These are phyloP conservation scores for Sanghuangporus sanghuang DNA, from an alignment of 1,284 basidiomycete genomes.

Conservation along the genomic window DNA sequence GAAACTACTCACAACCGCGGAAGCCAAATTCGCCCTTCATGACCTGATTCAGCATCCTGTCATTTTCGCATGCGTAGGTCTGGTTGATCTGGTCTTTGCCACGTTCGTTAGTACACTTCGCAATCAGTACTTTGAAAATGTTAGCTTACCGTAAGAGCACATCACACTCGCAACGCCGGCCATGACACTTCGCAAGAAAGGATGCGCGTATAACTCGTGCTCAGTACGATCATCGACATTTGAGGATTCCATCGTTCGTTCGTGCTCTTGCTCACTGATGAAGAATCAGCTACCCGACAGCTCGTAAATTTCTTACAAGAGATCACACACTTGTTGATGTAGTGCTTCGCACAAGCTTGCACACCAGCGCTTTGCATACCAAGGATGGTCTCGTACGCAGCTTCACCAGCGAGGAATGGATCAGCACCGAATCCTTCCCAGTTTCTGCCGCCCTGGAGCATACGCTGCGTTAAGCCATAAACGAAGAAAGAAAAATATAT, in stretches of 20 bases:
- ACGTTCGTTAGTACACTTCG: not conserved
- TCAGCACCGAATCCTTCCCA: conserved; percentile 85
- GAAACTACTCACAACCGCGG: conserved; percentile 52
- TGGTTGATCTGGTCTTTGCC: conserved; percentile 60
- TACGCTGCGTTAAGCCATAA: no score
- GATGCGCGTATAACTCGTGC: conserved; percentile 69
- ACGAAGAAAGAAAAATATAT: conserved; percentile 32
- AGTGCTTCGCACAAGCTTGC: conserved; percentile 76
- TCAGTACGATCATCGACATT: conserved; percentile 76
- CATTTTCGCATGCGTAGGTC: conserved; percentile 77
- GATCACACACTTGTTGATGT: conserved; percentile 59
- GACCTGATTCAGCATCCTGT: conserved; percentile 69
- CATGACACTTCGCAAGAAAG: conserved; percentile 71
- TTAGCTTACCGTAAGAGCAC: conserved; percentile 59
- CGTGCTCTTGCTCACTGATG: conserved; percentile 63
- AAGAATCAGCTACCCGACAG: not conserved
- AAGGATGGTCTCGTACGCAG: conserved; percentile 68
- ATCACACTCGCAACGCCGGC: conserved; percentile 75
- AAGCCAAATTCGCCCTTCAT: conserved; percentile 79
- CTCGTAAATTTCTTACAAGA: not conserved
- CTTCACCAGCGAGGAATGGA: conserved; percentile 70
- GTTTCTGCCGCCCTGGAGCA: conserved; percentile 55
- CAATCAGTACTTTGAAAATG: not conserved
- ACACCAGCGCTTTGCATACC: conserved; percentile 74
- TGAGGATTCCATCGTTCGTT: conserved; percentile 47